Percentiles rank a stretch among this genome's conserved stretches.
Conservation (phyloP, 1,284 basidiomycete species). For the Ustilago esculenta region DNA sequence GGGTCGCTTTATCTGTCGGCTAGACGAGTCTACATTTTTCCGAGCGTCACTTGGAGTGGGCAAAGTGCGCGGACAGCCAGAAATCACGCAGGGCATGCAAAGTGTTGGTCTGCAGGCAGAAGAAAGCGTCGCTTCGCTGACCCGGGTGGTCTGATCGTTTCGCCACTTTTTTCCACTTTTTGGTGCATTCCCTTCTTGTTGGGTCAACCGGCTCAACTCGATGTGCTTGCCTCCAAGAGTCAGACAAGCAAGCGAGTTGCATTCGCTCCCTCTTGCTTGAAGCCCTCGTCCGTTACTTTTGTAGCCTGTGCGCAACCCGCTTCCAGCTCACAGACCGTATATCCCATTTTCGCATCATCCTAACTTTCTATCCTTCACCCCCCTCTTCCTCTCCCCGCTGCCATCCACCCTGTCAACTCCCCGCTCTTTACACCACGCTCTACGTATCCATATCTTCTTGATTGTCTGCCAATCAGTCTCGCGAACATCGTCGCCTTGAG, state of each 20-base stretch:
- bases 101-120: conserved; percentile 3
- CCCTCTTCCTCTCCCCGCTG: conserved; percentile 16
- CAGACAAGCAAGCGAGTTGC: neutral
- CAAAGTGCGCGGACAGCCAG: no score
- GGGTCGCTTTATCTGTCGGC: no score
- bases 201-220: neutral
- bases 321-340: conserved; percentile 8
- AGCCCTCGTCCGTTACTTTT: no score
- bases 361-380: conserved; percentile 16
- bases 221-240: no score
- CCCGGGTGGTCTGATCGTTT: neutral
- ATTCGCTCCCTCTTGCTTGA: neutral
- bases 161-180: neutral
- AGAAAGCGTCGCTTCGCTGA: no score
- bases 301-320: conserved; percentile 7
- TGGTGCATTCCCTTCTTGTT: no score
- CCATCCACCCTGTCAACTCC: conserved; percentile 1
- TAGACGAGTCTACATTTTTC: no score
- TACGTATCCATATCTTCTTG: conserved; percentile 4
- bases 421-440: neutral
- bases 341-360: neutral
- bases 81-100: no score
- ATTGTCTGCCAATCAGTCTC: conserved; percentile 15
- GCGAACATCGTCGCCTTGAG: conserved; percentile 32
- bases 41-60: no score